Base-by-base conservation (phyloP, 768 basidiomycete species). In the Lactifluus piperatus region DNA sequence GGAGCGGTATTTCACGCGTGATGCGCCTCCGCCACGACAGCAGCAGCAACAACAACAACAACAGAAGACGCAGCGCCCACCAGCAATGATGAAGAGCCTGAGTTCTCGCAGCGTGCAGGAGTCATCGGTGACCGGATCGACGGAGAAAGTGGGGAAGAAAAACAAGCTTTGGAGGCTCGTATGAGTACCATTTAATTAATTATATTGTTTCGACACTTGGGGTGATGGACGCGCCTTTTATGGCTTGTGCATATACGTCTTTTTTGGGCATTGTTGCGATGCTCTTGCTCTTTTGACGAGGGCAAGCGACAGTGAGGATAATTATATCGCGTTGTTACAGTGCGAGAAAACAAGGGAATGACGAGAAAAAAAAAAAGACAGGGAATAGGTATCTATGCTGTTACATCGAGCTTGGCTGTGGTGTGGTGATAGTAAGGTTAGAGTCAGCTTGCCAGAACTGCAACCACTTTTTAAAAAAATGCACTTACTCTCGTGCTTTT, bases 401-500 rank as follows among this genome's bases (percentile, higher is more conserved):
- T 7, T 56, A 61, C 60, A 41, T 61, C 60, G 44, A 61, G 55
- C 47, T 61, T 61, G 54, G 60, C 60, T 61, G 55, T 43, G 27
- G 16, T 61, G 55, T 43, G 27, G 16, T n/a, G 24, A 13, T 20
- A 24, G 27, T n/a, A 27, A 29, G 5, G 34, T 51, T 10, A 46
- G 29, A 56, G n/a, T 29, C 13, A 13, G 50, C 20, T 13, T 2
- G 22, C 34, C 26, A 27, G 5, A n/a, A 7, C 37, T 5, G 2
- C 22, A 29, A 29, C 30, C n/a, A 24, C 13, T 44, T 45, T n/a
- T n/a, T n/a, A n/a, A 8, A 30, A 1, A 24, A 26, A 18, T 34
- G n/a, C 14, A 77, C 89, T 75, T 68, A 91, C 91, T 91, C 76
- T 97, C 94, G 67, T 97, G 94, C 72, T 97, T 97, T 84, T 97